Evolutionary conservation across 306 rosid species (phyloP).

Genomic region (Cicer chorassanicum): DNA sequence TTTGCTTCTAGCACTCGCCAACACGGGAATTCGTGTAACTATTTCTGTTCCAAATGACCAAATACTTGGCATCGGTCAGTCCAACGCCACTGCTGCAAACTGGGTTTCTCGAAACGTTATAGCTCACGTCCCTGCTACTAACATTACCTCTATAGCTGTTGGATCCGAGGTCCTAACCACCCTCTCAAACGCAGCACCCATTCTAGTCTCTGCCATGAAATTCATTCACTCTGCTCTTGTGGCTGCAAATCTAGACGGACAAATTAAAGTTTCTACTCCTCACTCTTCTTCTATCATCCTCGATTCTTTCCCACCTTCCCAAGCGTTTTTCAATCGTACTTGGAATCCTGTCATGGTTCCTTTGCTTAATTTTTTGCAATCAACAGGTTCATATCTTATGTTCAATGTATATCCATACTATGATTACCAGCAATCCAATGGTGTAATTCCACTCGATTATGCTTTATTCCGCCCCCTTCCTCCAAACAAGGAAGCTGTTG

Average conservation of each 20-base stretch:
- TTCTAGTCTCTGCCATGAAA: slow-evolving; percentile 79
- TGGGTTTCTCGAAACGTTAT: slow-evolving; percentile 87
- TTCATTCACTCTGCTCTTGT: slow-evolving; percentile 94
- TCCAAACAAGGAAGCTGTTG: slow-evolving; percentile 91
- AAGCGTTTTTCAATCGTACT: slow-evolving; percentile 89
- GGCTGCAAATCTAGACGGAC: slow-evolving; percentile 82
- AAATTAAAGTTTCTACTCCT: slow-evolving; percentile 90
- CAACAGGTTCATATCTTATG: slow-evolving; percentile 86
- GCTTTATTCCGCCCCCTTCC: slow-evolving; percentile 94
- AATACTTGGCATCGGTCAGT: slow-evolving; percentile 88
- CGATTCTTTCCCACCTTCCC: slow-evolving; percentile 96
- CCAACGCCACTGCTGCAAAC: slow-evolving; percentile 91
- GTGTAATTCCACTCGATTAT: slow-evolving; percentile 82
- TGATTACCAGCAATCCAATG: slow-evolving; percentile 78
- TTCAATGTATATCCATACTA: slow-evolving; percentile 89
- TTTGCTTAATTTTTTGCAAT: slow-evolving; percentile 82
- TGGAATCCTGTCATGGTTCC: slow-evolving; percentile 98
- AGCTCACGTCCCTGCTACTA: slow-evolving; percentile 92
- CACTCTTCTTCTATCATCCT: slow-evolving; percentile 87
- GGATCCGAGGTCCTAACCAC: slow-evolving; percentile 89
- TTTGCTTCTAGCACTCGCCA: slow-evolving; percentile 90
- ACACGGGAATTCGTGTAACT: slow-evolving; percentile 77
- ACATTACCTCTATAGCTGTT: slow-evolving; percentile 89
- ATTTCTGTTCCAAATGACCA: slow-evolving; percentile 87
- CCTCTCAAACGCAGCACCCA: slow-evolving; percentile 84